Evolutionary conservation across 176 grass and related monocot genomes (phyloP).

Genomic region (Tillandsia leiboldiana): DNA sequence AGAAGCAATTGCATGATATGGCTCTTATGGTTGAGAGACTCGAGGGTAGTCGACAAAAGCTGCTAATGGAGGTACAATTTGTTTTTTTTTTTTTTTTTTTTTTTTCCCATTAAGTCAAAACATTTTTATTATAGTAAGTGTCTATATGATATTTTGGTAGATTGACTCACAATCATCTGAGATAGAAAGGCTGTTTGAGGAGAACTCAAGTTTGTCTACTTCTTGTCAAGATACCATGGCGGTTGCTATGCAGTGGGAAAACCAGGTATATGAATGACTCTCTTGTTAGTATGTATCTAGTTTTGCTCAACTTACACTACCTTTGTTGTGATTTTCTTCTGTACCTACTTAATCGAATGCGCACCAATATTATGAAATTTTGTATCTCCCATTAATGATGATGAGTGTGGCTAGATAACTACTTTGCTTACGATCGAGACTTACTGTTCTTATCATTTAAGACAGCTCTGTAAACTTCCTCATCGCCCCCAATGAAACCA

Average conservation of each 20-base stretch:
- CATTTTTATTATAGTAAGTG: constrained; percentile 2
- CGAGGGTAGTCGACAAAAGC: constrained; percentile 86
- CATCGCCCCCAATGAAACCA: too few relatives aligned
- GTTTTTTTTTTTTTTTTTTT: neutral
- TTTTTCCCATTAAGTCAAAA: constrained; percentile 25
- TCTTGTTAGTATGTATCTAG: neutral
- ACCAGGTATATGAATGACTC: constrained; percentile 35
- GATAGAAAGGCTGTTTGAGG: constrained; percentile 89
- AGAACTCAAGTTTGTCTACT: constrained; percentile 65
- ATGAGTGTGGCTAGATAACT: too few relatives aligned
- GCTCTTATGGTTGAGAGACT: constrained; percentile 93
- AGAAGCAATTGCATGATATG: constrained; percentile 85
- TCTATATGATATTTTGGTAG: constrained; percentile 29
- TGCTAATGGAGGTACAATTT: constrained; percentile 69
- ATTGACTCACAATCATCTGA: constrained; percentile 97
- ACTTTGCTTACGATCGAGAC: too few relatives aligned
- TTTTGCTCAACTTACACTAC: neutral
- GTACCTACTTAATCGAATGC: too few relatives aligned
- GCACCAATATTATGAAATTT: too few relatives aligned
- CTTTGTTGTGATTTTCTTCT: neutral
- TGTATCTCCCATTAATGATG: too few relatives aligned
- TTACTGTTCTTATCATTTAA: neutral
- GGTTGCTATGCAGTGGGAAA: constrained; percentile 79
- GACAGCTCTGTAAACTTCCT: too few relatives aligned
- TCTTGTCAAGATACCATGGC: constrained; percentile 60